These are phyloP conservation scores for Dactylella cylindrospora DNA, from an alignment of 2,329 filamentous ascomycete species.

Conservation along the genomic window DNA sequence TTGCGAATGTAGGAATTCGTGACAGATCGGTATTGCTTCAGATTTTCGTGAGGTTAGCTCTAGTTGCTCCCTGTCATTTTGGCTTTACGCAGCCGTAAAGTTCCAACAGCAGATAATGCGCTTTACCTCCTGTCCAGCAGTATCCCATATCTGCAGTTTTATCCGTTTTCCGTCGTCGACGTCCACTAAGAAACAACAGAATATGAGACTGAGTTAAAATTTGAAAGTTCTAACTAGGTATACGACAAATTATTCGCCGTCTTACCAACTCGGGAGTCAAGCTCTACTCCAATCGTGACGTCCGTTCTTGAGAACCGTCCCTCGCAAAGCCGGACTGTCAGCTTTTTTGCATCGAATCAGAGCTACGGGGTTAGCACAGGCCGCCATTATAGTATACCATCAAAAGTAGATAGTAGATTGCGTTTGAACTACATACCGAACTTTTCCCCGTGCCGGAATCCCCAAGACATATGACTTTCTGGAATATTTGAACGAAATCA, in stretches of 20 bases:
- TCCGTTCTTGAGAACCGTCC: constrained; percentile 68
- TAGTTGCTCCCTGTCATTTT: too few relatives aligned
- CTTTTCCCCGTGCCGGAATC: constrained; percentile 97
- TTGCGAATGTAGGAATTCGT: constrained; percentile 82
- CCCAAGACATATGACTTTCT: constrained; percentile 93
- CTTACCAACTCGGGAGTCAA: constrained; percentile 59
- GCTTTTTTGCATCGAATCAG: constrained; percentile 52
- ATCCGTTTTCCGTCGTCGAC: constrained; percentile 46
- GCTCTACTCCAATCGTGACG: constrained; percentile 71
- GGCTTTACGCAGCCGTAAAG: too few relatives aligned
- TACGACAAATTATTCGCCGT: constrained; percentile 59
- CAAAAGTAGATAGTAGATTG: too few relatives aligned
- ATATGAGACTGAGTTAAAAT: neutral
- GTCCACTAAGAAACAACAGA: constrained; percentile 7
- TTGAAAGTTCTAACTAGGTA: neutral
- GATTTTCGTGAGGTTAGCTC: too few relatives aligned
- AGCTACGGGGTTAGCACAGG: constrained; percentile 55
- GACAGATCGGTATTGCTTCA: constrained; percentile 56
- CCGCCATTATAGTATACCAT: too few relatives aligned
- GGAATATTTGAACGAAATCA: constrained; percentile 5
- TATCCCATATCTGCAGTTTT: constrained; percentile 66
- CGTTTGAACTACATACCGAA: constrained; percentile 75
- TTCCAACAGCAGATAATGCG: too few relatives aligned
- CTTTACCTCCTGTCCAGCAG: constrained; percentile 70
- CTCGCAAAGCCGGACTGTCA: constrained; percentile 70